Base-by-base conservation (phyloP, 352 stramenopile species). In the Aphanomyces astaci region DNA sequence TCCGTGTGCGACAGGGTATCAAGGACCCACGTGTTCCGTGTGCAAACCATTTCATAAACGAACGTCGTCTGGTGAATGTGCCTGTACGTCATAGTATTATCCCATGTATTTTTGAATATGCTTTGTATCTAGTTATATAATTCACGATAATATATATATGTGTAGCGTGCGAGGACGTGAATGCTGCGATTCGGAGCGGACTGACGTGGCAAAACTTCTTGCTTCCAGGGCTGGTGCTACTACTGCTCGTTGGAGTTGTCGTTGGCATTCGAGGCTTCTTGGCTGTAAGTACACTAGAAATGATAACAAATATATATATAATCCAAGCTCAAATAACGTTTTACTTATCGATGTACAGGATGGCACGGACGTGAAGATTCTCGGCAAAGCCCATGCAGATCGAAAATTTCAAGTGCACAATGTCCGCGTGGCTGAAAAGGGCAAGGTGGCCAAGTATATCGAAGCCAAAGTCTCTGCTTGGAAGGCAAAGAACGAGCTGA, bases 131-230 rank as follows among this genome's bases (percentile, higher is more conserved):
- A n/a, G n/a, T n/a, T n/a, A n/a, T n/a, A n/a, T n/a, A n/a, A n/a
- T n/a, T n/a, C n/a, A n/a, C n/a, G n/a, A n/a, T n/a, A n/a, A n/a
- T n/a, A n/a, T 2, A 39, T 53, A 3, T 28, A 52, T 53, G 3
- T 27, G 13, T 66, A 89, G 59, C 59, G 1, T 91, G 83, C 32
- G 57, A 78, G n/a, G 27, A 80, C 27, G 83, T 72, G 10, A 89
- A 79, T 36, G 73, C 75, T 2, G 19, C 86, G 66, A 73, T 82
- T 54, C 40, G 59, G 4, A 10, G 28, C n/a, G 24, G 33, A 5
- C 11, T 66, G 10, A 31, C 59, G 19, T 66, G 59, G 59, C 24
- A 30, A 11, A 66, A 66, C 22, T 91, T 91, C 64, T 76, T 91
- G 4, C 85, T 89, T 19, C 83, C 83, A 3, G 73, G 3, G 3